These are phyloP conservation scores for Neoarthrinium moseri DNA, from an alignment of 2,329 filamentous ascomycete species.

Conservation along the genomic window DNA sequence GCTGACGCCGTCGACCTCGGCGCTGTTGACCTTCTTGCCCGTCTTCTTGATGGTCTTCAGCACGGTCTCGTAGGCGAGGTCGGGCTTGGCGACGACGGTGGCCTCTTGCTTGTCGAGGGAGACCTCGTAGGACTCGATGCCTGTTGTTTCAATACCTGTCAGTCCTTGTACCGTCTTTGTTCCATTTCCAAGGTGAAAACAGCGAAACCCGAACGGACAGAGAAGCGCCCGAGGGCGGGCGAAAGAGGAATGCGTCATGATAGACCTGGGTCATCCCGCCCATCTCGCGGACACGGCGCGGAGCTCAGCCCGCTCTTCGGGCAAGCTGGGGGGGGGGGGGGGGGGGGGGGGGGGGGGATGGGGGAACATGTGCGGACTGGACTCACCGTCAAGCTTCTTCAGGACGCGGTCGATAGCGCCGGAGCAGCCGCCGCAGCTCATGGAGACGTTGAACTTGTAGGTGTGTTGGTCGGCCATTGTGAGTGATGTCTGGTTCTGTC, in stretches of 20 bases:
- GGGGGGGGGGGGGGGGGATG: not conserved
- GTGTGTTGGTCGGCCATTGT: slow-evolving; percentile 78
- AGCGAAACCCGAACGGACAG: too few relatives aligned
- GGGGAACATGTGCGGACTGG: slow-evolving; percentile 6
- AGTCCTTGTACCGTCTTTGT: too few relatives aligned
- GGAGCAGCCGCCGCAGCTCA: slow-evolving; percentile 96
- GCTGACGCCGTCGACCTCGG: slow-evolving; percentile 65
- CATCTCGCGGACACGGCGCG: too few relatives aligned
- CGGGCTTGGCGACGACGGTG: slow-evolving; percentile 68
- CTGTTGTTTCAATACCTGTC: too few relatives aligned
- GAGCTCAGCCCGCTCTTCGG: not conserved
- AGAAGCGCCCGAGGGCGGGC: too few relatives aligned
- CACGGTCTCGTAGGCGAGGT: slow-evolving; percentile 75
- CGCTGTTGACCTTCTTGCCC: slow-evolving; percentile 84
- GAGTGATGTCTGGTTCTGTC: too few relatives aligned
- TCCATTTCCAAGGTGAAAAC: too few relatives aligned
- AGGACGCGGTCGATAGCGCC: slow-evolving; percentile 90
- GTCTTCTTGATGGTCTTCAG: slow-evolving; percentile 91
- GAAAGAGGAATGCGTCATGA: not conserved
- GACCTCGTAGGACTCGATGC: slow-evolving; percentile 83
- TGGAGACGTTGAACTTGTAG: slow-evolving; percentile 93
- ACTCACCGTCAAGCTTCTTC: slow-evolving; percentile 83
- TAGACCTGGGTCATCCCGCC: not conserved
- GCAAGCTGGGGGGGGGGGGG: not conserved
- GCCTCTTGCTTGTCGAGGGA: slow-evolving; percentile 85